Percentiles rank a stretch among this genome's conserved stretches.
Evolutionary conservation across 228 moss, liverwort and hornwort species (phyloP).

Genomic region (Sphagnum magellanicum): DNA sequence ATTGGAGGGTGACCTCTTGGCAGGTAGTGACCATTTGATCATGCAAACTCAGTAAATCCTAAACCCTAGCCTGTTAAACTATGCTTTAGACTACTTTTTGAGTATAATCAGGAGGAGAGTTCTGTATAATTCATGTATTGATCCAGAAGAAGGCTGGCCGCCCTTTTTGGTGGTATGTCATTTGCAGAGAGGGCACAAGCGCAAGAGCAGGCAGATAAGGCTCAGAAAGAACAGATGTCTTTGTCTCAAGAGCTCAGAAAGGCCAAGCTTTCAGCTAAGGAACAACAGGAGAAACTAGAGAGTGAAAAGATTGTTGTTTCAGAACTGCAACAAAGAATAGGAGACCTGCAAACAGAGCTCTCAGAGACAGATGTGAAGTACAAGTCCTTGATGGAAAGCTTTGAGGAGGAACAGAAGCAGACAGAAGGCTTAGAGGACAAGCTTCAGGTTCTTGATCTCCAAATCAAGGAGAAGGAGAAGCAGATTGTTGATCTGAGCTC

Average conservation of each 20-base stretch:
- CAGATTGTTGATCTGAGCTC: background rate
- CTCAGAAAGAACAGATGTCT: constrained; percentile 42
- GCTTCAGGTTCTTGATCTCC: background rate
- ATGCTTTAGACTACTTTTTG: background rate
- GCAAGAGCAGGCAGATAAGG: constrained; percentile 27
- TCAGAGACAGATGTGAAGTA: background rate
- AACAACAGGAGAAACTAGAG: constrained; percentile 25
- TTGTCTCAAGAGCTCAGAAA: constrained; percentile 38
- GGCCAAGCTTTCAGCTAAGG: constrained; percentile 17
- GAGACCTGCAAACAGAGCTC: background rate
- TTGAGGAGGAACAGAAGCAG: background rate
- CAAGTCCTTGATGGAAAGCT: background rate
- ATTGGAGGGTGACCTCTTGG: constrained; percentile 28
- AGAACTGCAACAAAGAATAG: background rate
- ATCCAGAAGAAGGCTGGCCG: too few relatives aligned
- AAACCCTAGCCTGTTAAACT: background rate
- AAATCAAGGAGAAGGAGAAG: background rate
- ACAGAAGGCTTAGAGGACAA: background rate
- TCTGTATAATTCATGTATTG: too few relatives aligned
- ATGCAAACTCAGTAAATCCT: too few relatives aligned
- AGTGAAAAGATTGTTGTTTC: constrained; percentile 17
- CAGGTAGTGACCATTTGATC: constrained; percentile 17
- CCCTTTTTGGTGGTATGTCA: constrained; percentile 2
- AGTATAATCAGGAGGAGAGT: background rate
- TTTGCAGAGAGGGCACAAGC: constrained; percentile 48